phyloP scores from a whole-genome alignment of 306 rosid species.

The Fagus crenata region DNA sequence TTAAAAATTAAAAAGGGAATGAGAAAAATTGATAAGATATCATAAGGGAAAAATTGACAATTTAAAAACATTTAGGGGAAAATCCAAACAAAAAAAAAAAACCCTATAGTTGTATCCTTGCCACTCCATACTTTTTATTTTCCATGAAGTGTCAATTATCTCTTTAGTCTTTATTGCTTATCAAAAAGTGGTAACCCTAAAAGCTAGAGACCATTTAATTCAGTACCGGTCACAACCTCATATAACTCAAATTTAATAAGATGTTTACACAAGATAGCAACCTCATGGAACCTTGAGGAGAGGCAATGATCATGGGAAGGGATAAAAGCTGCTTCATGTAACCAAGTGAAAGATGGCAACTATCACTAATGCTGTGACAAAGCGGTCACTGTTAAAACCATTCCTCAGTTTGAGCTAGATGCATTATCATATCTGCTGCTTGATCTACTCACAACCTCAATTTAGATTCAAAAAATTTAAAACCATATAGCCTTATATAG shows the following conservation, averaged over 20 bases:
- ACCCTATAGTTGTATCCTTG: neutral
- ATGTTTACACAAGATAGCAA: neutral
- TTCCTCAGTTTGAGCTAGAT: neutral
- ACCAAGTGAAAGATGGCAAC: neutral
- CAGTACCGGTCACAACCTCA: neutral
- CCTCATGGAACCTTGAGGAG: neutral
- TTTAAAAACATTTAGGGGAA: too few relatives aligned
- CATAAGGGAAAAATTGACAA: too few relatives aligned
- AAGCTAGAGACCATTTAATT: neutral
- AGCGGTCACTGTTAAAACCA: neutral
- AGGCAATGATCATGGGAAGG: neutral
- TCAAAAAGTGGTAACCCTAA: neutral
- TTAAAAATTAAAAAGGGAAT: too few relatives aligned
- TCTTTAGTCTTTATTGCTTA: neutral
- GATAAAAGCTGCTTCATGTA: neutral
- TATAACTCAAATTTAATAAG: constrained; percentile 1
- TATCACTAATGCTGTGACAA: neutral
- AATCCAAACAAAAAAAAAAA: neutral
- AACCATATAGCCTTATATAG: neutral
- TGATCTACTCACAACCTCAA: neutral
- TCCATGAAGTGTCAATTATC: neutral
- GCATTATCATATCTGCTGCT: neutral
- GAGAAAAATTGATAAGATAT: too few relatives aligned
- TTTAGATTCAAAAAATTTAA: neutral
- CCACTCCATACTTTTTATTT: too few relatives aligned